Base-by-base conservation (phyloP, 495 filamentous ascomycete species). In the Aspergillus campestris region DNA sequence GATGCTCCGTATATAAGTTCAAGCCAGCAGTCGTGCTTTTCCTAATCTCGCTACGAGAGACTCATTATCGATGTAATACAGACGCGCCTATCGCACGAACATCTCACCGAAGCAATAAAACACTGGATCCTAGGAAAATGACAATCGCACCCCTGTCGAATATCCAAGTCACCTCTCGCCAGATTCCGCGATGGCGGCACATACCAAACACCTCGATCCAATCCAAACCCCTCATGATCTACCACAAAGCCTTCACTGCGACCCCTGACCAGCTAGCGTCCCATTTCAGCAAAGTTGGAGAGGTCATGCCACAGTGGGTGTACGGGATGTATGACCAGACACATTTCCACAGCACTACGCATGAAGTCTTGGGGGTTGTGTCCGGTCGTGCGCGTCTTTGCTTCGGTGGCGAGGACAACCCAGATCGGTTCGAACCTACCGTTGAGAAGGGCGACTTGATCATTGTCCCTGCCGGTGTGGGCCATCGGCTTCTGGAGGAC, bases 201-300 rank as follows among this genome's bases (percentile, higher is more conserved):
- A 67, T 78, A 39, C 81, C 82, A 18, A 86, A 86, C 47, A 83
- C 80, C 5, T 79, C 77, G 33, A 72, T 86, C 47, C 78, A 79
- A 44, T 60, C 71, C 41, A 77, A 78, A 47, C 80, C 81, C 1
- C 69, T 86, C 30, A 62, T 83, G 32, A 78, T 84, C 52, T 79
- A 79, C 59, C 74, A 80, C 50, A 59, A 58, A 31, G 73, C 68
- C 33, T 81, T 83, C 51, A 36, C 69, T 34, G 64, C 65, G 28
- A 62, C 71, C 31, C 50, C 72, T 7, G 62, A 65, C 9, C 55
- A 62, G 15, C 74, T 86, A 13, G 71, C 81, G 40, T 51, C 64
- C 9, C 79, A 80, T 47, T 69, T 85, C 14, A 55, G 56, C 6
- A 42, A 48, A 2, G 56, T 76, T 4, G 73, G 71, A 29, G 77